Conservation (phyloP, 2,329 filamentous ascomycete genomes). For the Aspergillus calidoustus region DNA sequence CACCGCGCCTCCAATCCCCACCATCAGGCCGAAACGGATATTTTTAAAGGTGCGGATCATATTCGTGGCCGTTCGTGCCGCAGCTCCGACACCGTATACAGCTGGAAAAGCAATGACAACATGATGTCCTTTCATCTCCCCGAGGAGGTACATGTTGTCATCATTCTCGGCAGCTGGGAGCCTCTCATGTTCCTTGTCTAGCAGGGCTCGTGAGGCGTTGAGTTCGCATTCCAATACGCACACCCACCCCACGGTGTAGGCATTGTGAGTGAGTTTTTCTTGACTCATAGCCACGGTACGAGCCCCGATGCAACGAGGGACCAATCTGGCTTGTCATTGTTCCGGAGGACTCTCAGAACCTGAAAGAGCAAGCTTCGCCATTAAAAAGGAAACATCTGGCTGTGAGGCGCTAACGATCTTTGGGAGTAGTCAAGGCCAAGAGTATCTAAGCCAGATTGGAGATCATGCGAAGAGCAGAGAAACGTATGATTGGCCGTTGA, state of each 20-base stretch:
- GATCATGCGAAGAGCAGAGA: not conserved
- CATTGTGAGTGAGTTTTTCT: conserved; percentile 2
- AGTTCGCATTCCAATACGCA: conserved; percentile 5
- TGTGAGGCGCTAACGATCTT: not conserved
- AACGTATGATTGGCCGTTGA: not conserved
- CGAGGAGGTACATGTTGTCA: conserved; percentile 8
- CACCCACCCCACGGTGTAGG: conserved; percentile 12
- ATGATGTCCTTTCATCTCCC: conserved; percentile 8
- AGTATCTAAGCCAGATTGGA: not conserved
- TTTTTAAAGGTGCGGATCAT: conserved; percentile 12
- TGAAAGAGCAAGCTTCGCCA: not conserved
- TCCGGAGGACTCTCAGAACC: too few species aligned
- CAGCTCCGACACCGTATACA: not conserved
- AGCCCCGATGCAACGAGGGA: not conserved
- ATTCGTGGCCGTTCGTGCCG: conserved; percentile 9
- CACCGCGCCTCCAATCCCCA: conserved; percentile 8
- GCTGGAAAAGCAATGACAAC: conserved; percentile 6
- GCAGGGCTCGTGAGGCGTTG: conserved; percentile 7
- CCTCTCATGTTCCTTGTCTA: conserved; percentile 9
- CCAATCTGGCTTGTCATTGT: not conserved
- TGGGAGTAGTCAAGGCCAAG: not conserved
- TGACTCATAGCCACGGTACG: not conserved
- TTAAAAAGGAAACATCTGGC: not conserved
- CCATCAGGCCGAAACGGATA: conserved; percentile 12
- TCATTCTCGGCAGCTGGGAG: conserved; percentile 7